These are phyloP conservation scores for Trichophyton schoenleinii DNA, from an alignment of 2,329 filamentous ascomycete species.

Conservation along the genomic window DNA sequence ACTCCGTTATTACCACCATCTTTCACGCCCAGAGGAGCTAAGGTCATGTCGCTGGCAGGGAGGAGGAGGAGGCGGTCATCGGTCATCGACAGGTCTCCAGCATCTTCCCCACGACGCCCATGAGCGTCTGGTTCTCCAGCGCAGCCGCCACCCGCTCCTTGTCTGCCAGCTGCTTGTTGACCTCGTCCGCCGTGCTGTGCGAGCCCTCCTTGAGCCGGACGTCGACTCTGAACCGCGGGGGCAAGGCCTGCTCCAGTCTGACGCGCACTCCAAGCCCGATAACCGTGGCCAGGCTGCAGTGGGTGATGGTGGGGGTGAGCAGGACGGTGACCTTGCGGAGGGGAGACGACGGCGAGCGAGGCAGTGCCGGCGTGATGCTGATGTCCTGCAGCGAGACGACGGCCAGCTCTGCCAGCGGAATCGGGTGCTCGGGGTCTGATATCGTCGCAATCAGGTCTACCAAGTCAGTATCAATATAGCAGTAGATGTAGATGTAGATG, in stretches of 20 bases:
- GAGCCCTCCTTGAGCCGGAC: slow-evolving; percentile 91
- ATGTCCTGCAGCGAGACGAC: slow-evolving; percentile 97
- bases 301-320: slow-evolving; percentile 91
- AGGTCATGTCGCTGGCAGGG: neutral
- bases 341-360: slow-evolving; percentile 43
- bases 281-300: slow-evolving; percentile 91
- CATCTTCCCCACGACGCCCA: slow-evolving; percentile 86
- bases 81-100: slow-evolving; percentile 61
- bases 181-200: slow-evolving; percentile 88
- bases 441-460: slow-evolving; percentile 81
- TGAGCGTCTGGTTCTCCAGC: slow-evolving; percentile 81
- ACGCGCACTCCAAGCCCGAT: slow-evolving; percentile 90
- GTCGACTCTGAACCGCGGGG: slow-evolving; percentile 82
- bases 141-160: slow-evolving; percentile 94
- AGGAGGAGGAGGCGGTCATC: neutral
- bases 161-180: slow-evolving; percentile 92
- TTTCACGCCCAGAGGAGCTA: too few species aligned
- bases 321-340: slow-evolving; percentile 69
- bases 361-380: slow-evolving; percentile 57
- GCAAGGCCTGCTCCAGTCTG: slow-evolving; percentile 76
- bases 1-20: neutral
- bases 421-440: slow-evolving; percentile 89
- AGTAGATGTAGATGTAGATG: neutral
- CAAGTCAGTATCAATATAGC: neutral
- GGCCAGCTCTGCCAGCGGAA: slow-evolving; percentile 81